Evolutionary conservation across 805 yeast genomes (phyloP), one percentile per base, ranked within the genome.

Genomic region (Jamesozyma gamospora): DNA sequence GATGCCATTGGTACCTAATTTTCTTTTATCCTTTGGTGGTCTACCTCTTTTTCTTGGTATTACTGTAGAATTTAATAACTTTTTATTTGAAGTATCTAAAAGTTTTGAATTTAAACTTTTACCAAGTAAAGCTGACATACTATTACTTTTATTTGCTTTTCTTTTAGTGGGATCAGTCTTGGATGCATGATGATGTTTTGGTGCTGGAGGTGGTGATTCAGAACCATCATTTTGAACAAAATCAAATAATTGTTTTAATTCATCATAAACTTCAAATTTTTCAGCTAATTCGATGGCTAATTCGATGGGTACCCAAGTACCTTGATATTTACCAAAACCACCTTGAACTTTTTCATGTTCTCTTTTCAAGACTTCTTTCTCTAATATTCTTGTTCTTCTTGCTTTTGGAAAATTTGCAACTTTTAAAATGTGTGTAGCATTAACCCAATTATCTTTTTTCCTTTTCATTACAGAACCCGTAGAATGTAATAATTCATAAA

Each of bases 291-390:
- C 74, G 16, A 66, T 62, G 1, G 95, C 96, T 38, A 82, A 74
- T 10, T 71, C 75, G 43, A 84, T 62, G 0, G 96, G 96, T 6
- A 88, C 87, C 95, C 96, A 88, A 2, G 96, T 88, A 18, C 96
- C 96, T 62, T 88, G 97, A 61, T 87, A 88, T 56, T 88, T 80
- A 39, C 97, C 97, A 57, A 87, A 88, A 4, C 97, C 97, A 44
- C 97, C 97, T 61, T 88, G 97, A 17, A 88, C 86, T 59, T 88
- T 90, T 53, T 88, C 96, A 60, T 88, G 97, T 14, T 69, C 63
- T 9, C 94, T 95, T 30, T 72, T 74, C 53, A 90, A 95, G 13
- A 88, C 95, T 46, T 88, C 96, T 53, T 82, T 77, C 56, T 88
- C 97, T 51, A 88, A 70, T 45, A 88, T 87, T 51, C 94, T 78